A percentile compares a stretch with the other conserved stretches of the same genome.
Conservation (phyloP, 148 eudicot genomes). For the Persicaria tinctoria region DNA sequence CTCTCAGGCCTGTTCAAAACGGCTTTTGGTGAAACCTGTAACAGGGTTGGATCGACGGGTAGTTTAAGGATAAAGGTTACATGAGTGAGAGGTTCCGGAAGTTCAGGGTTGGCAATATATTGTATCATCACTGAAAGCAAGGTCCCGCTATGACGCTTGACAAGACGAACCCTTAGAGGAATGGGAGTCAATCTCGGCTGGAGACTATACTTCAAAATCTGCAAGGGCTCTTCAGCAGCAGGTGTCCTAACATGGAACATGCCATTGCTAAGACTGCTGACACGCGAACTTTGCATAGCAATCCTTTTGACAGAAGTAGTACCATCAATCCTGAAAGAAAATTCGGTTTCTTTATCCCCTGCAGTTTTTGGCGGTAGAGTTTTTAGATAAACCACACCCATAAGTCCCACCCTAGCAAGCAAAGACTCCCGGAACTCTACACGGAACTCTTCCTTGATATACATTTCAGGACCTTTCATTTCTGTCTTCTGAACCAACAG, state of each 20-base stretch:
- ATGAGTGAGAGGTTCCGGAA: conserved; percentile 58
- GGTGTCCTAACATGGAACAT: conserved; percentile 73
- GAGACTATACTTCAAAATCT: conserved; percentile 69
- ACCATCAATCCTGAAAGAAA: conserved; percentile 80
- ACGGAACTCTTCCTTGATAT: conserved; percentile 63
- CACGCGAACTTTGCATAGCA: conserved; percentile 55
- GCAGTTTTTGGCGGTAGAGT: conserved; percentile 65
- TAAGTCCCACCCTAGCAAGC: conserved; percentile 76
- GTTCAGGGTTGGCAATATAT: conserved; percentile 78
- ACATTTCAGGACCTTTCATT: conserved; percentile 94
- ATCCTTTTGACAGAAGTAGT: conserved; percentile 56
- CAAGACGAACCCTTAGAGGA: conserved; percentile 73
- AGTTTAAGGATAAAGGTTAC: conserved; percentile 71
- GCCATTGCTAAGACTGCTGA: conserved; percentile 84
- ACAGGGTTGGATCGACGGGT: conserved; percentile 76
- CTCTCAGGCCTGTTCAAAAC: conserved; percentile 75
- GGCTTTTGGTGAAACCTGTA: conserved; percentile 87
- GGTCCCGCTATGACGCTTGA: conserved; percentile 82
- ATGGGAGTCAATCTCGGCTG: conserved; percentile 71
- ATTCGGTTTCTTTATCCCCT: conserved; percentile 83
- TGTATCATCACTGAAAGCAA: conserved; percentile 91
- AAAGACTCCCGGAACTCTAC: conserved; percentile 86
- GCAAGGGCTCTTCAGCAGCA: conserved; percentile 66
- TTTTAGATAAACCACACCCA: conserved; percentile 68
- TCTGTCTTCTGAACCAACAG: conserved; percentile 61